phyloP scores from a whole-genome alignment of 345 rosid genomes.

The Moricandia moricandioides region DNA sequence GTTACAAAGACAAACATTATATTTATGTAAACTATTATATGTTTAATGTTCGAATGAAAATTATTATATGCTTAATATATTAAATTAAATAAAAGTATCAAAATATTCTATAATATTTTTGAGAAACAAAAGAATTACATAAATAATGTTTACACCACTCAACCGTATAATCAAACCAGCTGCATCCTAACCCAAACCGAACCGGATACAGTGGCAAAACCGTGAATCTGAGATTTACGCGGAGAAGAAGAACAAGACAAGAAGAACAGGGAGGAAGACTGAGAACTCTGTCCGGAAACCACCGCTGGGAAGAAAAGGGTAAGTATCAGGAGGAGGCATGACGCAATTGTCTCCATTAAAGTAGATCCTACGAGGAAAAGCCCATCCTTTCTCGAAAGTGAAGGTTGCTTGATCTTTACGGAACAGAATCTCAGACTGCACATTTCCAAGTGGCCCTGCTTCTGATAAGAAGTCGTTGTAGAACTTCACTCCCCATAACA shows the following conservation, averaged over 20 bases:
- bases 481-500: conserved; percentile 85
- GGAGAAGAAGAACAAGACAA: conserved; percentile 10
- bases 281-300: conserved; percentile 40
- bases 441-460: conserved; percentile 82
- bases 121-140: conserved; percentile 18
- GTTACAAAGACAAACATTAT: no score
- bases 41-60: no score
- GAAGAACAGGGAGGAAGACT: conserved; percentile 23
- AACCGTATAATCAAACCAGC: conserved; percentile 12
- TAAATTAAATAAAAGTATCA: no score
- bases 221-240: background rate
- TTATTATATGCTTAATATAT: no score
- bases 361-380: conserved; percentile 77
- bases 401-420: conserved; percentile 65
- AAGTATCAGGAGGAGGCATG: conserved; percentile 88
- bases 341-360: conserved; percentile 92
- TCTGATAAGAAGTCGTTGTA: conserved; percentile 79
- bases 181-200: conserved; percentile 8
- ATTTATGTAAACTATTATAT: no score
- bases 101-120: no score
- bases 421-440: conserved; percentile 83
- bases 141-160: conserved; percentile 27
- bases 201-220: conserved; percentile 24
- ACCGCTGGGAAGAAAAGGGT: conserved; percentile 78
- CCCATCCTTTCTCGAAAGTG: conserved; percentile 93